Conservation (phyloP, 108 stramenopile genomes). For the Cyclostephanos tholiformis region DNA sequence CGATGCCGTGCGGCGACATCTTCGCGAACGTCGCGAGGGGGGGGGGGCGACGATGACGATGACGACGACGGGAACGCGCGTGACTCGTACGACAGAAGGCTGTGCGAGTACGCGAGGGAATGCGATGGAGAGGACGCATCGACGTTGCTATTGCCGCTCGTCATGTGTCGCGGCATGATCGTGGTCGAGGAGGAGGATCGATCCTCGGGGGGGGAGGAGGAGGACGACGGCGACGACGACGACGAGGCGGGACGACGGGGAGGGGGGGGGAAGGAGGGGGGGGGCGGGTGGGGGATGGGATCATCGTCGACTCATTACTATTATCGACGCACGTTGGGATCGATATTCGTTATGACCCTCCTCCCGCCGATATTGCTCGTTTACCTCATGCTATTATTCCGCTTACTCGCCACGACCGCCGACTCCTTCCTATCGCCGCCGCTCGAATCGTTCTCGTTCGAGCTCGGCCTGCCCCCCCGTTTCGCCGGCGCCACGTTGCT, state of each 20-base stretch:
- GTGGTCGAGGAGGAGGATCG: too few species aligned
- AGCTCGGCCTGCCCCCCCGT: slow-evolving; percentile 63
- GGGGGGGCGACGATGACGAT: too few species aligned
- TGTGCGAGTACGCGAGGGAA: slow-evolving; percentile 31
- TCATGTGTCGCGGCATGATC: slow-evolving; percentile 28
- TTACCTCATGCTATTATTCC: slow-evolving; percentile 50
- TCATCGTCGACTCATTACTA: too few species aligned
- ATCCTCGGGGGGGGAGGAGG: background rate
- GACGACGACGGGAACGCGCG: background rate
- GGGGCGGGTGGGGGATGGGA: too few species aligned
- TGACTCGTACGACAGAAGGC: background rate
- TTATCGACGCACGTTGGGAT: too few species aligned
- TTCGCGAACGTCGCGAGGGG: background rate
- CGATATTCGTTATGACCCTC: slow-evolving; percentile 14
- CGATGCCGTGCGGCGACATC: background rate
- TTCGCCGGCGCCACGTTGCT: slow-evolving; percentile 86
- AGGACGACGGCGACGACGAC: too few species aligned
- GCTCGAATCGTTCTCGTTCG: slow-evolving; percentile 58
- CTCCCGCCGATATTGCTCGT: slow-evolving; percentile 25
- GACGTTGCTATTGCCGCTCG: slow-evolving; percentile 22
- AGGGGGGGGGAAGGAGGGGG: background rate
- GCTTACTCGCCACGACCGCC: slow-evolving; percentile 74
- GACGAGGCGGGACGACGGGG: too few species aligned
- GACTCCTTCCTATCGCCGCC: slow-evolving; percentile 80
- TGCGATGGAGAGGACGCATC: slow-evolving; percentile 41